Percentiles rank a stretch among this genome's conserved stretches.
These are phyloP conservation scores for Solanum arcanum DNA, from an alignment of 257 asterid species.

Conservation along the genomic window DNA sequence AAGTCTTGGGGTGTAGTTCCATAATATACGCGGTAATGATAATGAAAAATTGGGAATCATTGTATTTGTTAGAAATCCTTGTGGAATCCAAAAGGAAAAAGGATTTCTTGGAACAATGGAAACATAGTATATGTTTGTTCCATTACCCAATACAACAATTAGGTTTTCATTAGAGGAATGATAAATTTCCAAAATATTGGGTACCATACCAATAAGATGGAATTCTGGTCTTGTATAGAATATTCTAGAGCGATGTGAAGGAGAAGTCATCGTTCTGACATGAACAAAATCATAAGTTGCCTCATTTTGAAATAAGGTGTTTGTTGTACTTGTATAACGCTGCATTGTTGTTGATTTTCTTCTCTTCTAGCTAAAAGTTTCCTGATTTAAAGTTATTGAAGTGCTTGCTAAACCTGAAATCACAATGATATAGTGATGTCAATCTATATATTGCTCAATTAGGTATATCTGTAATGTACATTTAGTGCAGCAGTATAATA, in stretches of 20 bases:
- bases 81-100: not conserved
- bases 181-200: not conserved
- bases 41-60: not conserved
- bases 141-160: not conserved
- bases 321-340: not conserved
- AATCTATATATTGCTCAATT: not conserved
- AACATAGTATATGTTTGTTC: not conserved
- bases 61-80: not conserved
- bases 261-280: not conserved
- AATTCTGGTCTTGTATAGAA: not conserved
- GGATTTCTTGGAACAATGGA: not conserved
- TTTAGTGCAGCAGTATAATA: not conserved
- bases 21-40: not conserved
- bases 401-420: not conserved
- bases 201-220: not conserved
- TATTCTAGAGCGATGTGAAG: not conserved
- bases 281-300: not conserved
- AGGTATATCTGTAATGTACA: not conserved
- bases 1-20: not conserved
- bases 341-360: not conserved
- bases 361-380: not conserved
- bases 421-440: not conserved
- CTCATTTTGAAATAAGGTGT: not conserved
- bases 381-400: not conserved
- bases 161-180: not conserved